Evolutionary conservation across 257 asterid species (phyloP).

Genomic region (Linaria vulgaris): DNA sequence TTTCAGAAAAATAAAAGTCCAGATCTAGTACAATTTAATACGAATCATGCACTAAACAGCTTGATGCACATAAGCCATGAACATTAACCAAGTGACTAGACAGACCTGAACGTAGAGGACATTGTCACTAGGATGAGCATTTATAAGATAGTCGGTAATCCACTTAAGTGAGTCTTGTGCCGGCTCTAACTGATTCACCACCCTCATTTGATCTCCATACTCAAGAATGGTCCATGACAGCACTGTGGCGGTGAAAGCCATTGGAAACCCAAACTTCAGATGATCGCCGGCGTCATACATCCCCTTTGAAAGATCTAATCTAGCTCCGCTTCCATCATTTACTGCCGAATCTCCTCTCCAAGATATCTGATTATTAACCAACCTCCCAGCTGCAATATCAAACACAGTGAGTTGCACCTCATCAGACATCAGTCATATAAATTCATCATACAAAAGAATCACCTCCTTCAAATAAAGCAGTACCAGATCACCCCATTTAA

Average conservation of each 20-base stretch:
- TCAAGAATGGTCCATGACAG: constrained; percentile 92
- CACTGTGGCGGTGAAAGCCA: constrained; percentile 92
- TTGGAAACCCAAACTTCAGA: constrained; percentile 80
- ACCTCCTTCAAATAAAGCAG: too few species aligned
- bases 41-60: too few species aligned
- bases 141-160: constrained; percentile 83
- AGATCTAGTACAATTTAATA: too few species aligned
- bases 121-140: constrained; percentile 66
- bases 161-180: constrained; percentile 70
- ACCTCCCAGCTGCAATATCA: constrained; percentile 69
- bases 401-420: constrained; percentile 2
- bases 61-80: not conserved
- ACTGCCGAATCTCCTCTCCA: constrained; percentile 92
- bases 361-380: constrained; percentile 53
- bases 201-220: constrained; percentile 71
- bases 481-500: too few species aligned
- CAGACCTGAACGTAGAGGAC: constrained; percentile 80
- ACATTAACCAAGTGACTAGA: not conserved
- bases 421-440: too few species aligned
- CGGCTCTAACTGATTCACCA: constrained; percentile 50
- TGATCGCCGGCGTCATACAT: constrained; percentile 93
- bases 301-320: constrained; percentile 84
- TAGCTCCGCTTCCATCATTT: constrained; percentile 63
- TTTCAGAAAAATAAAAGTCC: too few species aligned
- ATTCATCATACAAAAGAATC: too few species aligned